Base-by-base conservation (phyloP, 169 alveolate species). In the Plasmodium yoelii region DNA sequence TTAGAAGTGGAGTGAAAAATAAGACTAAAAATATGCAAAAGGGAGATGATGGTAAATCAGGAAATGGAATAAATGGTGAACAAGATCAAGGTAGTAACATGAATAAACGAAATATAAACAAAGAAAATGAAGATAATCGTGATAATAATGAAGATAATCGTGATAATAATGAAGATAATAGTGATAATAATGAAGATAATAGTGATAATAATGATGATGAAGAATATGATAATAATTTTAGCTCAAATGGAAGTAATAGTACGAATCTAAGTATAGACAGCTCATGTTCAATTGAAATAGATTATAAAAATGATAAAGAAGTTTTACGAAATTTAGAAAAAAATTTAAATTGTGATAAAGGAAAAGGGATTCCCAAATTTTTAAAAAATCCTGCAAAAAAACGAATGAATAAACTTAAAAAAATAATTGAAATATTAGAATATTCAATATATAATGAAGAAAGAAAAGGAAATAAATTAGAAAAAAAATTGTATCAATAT, bases 371-470 rank as follows among this genome's bases (percentile, higher is more conserved):
- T 7, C 57, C 22, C n/a, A 82, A 82, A 26, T 86, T 86, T 86
- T 86, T 86, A 49, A 86, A 86, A 70, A 86, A 71, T 15, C 91
- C 91, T n/a, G 71, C 91, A 5, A 86, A 69, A 51, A 86, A 86
- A 53, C 26, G 91, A 86, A 86, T 86, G 91, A 22, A 86, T 51
- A 70, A 86, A 65, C 24, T 86, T 22, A 86, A 86, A 13, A 86
- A 86, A 70, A 86, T 86, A 26, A 28, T 86, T 9, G 87, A 86
- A 70, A 70, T 86, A 44, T 70, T 86, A 19, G 91, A 86, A 70
- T 69, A 86, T 59, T 57, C 91, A 39, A 68, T 86, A 15, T 86
- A 68, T 59, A 69, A 70, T 86, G 91, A 86, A 70, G 91, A 86
- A 86, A 86, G 71, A 51, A 51, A 86, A 69, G 87, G 91, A 22